Conservation (phyloP, 164 flowering plant genomes). For the Echeveria elegans region DNA sequence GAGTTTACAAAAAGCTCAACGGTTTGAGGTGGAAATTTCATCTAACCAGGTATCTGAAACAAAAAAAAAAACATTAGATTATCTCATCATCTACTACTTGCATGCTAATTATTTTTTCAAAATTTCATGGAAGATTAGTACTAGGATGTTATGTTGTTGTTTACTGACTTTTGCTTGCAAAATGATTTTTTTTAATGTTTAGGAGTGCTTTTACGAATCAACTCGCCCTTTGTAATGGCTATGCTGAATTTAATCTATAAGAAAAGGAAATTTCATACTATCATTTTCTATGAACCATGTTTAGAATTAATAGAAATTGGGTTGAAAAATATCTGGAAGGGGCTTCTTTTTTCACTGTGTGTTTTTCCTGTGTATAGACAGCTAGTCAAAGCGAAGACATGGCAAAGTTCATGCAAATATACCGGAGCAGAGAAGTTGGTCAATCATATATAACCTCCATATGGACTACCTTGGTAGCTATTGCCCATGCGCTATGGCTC, state of each 20-base stretch:
- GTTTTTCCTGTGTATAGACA: background rate
- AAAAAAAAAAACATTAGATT: background rate
- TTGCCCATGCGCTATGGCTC: slow-evolving; percentile 68
- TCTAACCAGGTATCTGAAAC: background rate
- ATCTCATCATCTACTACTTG: too few species aligned
- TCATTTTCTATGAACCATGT: too few species aligned
- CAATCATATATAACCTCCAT: slow-evolving; percentile 88
- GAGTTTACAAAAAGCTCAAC: slow-evolving; percentile 85
- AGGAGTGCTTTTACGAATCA: too few species aligned
- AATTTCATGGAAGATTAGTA: background rate
- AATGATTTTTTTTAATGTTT: too few species aligned
- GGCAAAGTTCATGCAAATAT: slow-evolving; percentile 3
- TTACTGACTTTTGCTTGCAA: too few species aligned
- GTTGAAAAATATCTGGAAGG: background rate
- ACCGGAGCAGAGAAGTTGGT: slow-evolving; percentile 84
- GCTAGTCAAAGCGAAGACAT: background rate
- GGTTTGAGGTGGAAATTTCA: slow-evolving; percentile 25
- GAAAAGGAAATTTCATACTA: too few species aligned
- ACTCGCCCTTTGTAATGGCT: too few species aligned
- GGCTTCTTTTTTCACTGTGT: background rate
- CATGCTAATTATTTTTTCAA: too few species aligned
- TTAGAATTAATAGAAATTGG: too few species aligned
- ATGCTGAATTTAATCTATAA: too few species aligned
- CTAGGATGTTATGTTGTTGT: too few species aligned
- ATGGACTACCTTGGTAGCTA: slow-evolving; percentile 77